Conservation (phyloP, 2,329 filamentous ascomycete species). For the Aspergillus japonicus region DNA sequence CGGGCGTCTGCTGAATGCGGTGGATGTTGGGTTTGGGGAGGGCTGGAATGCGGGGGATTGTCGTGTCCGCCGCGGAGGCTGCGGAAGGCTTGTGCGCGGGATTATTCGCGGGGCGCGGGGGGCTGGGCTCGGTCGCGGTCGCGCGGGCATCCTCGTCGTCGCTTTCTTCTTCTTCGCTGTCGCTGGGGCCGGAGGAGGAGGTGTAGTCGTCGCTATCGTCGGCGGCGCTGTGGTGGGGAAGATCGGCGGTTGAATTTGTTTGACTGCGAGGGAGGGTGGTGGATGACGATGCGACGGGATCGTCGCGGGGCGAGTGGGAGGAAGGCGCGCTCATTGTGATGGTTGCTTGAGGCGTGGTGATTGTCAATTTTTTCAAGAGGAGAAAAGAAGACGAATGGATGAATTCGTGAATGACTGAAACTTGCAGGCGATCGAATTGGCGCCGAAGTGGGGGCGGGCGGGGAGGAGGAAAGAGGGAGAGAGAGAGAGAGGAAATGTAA, state of each 20-base stretch:
- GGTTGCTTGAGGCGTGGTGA: not conserved
- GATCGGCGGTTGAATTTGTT: not conserved
- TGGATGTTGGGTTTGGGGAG: constrained; percentile 37
- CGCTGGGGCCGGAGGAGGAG: constrained; percentile 23
- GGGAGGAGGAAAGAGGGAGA: not conserved
- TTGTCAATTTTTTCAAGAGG: not conserved
- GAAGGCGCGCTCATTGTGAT: not conserved
- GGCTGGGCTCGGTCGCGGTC: constrained; percentile 5
- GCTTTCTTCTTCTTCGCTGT: constrained; percentile 27
- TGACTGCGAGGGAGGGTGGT: not conserved
- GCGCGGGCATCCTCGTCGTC: constrained; percentile 14
- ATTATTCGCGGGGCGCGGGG: not conserved
- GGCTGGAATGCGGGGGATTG: constrained; percentile 30
- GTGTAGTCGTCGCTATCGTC: constrained; percentile 22
- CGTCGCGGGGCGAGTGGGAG: not conserved
- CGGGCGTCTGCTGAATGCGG: constrained; percentile 26
- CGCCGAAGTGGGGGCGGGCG: not conserved
- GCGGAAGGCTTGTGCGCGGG: not conserved
- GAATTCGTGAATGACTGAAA: not conserved
- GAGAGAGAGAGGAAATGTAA: no score
- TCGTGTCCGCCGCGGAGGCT: not conserved
- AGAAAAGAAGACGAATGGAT: not conserved
- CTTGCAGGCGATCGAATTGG: not conserved
- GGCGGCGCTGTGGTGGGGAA: not conserved
- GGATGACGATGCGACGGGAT: not conserved